Base-by-base conservation (phyloP, 164 flowering plant species). In the Echeveria elegans region DNA sequence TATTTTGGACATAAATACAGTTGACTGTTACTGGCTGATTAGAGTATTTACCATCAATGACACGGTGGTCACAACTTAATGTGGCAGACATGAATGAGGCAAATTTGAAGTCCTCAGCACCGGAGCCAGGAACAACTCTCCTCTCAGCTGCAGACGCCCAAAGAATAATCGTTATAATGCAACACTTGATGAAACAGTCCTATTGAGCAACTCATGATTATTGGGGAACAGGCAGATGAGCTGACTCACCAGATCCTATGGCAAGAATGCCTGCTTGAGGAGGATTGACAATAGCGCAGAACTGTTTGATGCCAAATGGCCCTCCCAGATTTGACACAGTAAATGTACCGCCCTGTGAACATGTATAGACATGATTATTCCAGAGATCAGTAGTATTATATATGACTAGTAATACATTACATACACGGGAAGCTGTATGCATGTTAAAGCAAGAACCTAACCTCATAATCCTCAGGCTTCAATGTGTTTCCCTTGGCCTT, bases 181-280 rank as follows among this genome's bases (percentile, higher is more conserved):
- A 26, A 28, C 12, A 56, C 19, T 23, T 63, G 21, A 18, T 6
- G 14, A 63, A 9, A 1, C 9, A 56, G 32, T 26, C 19, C 47
- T 15, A 28, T 56, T 34, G 41, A 62, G 14, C 4, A 64, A 15
- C 66, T 3, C 3, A 40, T 45, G 32, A 15, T 1, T 14, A 26
- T 23, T 6, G 7, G n/a, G 50, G 32, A 47, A 64, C 21, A 50
- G 41, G 19, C n/a, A 66, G 21, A 26, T 18, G 28, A 29, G 29
- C 5, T 14, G 26, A 41, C 76, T 73, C 81, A 95, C 99, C 97
- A 61, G 99, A 85, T 1, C 99, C 99, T 73, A 95, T 83, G n/a
- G 99, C 97, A 56, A 95, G 88, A 79, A 95, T 92, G 77, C 88
- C 97, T 16, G 99, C 64, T 53, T 95, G 99, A 30, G 99, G 97